Evolutionary conservation across 371 early-diverging fungal species (phyloP).

Genomic region (Apophysomyces ossiformis): DNA sequence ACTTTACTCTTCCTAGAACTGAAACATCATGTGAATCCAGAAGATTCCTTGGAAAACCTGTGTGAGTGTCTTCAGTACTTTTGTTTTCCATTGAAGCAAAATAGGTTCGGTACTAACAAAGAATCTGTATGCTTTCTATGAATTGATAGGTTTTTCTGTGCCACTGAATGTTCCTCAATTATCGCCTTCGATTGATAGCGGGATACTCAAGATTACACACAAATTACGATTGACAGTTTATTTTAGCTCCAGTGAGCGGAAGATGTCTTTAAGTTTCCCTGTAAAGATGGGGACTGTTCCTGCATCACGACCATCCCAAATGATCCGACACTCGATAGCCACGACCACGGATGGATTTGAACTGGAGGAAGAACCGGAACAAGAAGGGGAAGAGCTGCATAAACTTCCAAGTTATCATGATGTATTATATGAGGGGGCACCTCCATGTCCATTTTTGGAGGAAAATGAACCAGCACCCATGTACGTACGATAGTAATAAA

Average conservation of each 20-base stretch:
- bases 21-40: constrained; percentile 11
- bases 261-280: constrained; percentile 28
- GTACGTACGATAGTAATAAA: neutral
- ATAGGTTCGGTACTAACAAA: neutral
- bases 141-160: constrained; percentile 4
- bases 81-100: neutral
- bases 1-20: neutral
- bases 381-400: constrained; percentile 3
- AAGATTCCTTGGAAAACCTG: neutral
- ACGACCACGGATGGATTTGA: neutral
- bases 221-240: constrained; percentile 20
- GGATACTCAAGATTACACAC: constrained; percentile 19
- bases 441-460: constrained; percentile 27
- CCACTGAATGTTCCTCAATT: constrained; percentile 14
- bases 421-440: constrained; percentile 28
- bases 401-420: constrained; percentile 24
- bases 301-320: neutral
- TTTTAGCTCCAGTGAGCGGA: constrained; percentile 18
- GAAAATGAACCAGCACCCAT: constrained; percentile 13
- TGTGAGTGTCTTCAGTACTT: neutral
- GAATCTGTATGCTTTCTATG: neutral
- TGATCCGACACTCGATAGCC: constrained; percentile 5
- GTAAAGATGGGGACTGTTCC: constrained; percentile 22
- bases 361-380: too few relatives aligned
- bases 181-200: constrained; percentile 20